phyloP scores from a whole-genome alignment of 495 filamentous ascomycete genomes.

The Penicillium parvum region DNA sequence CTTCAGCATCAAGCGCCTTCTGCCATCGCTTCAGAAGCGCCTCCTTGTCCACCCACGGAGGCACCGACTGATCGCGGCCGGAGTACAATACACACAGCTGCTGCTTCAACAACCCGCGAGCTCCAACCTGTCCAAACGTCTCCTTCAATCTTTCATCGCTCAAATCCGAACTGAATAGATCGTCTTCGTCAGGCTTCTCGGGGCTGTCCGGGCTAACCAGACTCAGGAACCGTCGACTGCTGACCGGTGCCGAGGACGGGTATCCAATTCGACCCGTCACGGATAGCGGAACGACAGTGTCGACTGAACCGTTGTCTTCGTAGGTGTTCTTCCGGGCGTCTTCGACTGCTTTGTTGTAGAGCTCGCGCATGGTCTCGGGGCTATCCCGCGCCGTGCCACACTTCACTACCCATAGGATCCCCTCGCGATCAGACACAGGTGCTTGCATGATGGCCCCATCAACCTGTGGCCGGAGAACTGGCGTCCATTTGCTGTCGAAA shows the following conservation, averaged over 20 bases:
- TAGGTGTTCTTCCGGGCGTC: conserved; percentile 21
- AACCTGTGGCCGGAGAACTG: conserved; percentile 39
- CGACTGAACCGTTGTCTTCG: conserved; percentile 20
- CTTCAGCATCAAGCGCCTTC: conserved; percentile 45
- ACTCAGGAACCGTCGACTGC: conserved; percentile 60
- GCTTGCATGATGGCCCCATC: conserved; percentile 85
- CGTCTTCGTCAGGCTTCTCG: conserved; percentile 64
- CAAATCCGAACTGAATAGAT: conserved; percentile 80
- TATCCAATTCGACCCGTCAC: conserved; percentile 35
- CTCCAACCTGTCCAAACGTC: conserved; percentile 60
- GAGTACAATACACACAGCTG: conserved; percentile 54
- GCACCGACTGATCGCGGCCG: conserved; percentile 67
- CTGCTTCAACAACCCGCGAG: conserved; percentile 47
- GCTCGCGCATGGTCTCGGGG: conserved; percentile 20
- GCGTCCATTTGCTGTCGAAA: conserved; percentile 28
- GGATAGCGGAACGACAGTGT: conserved; percentile 33
- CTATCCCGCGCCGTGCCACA: conserved; percentile 30
- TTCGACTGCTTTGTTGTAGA: conserved; percentile 28
- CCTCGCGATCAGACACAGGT: conserved; percentile 74
- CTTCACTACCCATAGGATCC: conserved; percentile 41
- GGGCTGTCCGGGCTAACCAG: conserved; percentile 52
- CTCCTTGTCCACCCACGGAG: conserved; percentile 57
- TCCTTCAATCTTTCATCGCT: conserved; percentile 47
- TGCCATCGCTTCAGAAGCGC: conserved; percentile 59
- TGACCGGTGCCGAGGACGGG: conserved; percentile 48